phyloP scores from a whole-genome alignment of 306 rosid genomes.

The Vigna reflexopilosa region DNA sequence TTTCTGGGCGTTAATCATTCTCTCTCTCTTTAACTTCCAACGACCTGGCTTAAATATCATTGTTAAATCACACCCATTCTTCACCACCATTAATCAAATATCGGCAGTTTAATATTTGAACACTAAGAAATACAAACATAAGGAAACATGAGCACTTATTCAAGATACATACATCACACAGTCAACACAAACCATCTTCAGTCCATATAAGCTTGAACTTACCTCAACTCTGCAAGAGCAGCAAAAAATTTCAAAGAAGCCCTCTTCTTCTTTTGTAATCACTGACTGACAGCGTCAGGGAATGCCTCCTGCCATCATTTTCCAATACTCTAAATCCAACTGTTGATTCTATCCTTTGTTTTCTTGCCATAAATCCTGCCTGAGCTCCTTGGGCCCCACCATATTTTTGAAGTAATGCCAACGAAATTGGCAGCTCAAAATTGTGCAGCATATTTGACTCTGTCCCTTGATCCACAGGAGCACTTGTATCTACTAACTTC shows the following conservation, averaged over 20 bases:
- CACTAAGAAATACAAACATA: neutral
- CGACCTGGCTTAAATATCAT: neutral
- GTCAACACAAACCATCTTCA: conserved; percentile 28
- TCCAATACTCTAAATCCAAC: conserved; percentile 79
- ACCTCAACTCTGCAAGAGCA: conserved; percentile 39
- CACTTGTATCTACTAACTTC: conserved; percentile 77
- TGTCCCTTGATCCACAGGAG: conserved; percentile 91
- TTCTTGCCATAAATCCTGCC: conserved; percentile 82
- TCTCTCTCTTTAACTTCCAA: conserved; percentile 19
- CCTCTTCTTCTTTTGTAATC: conserved; percentile 92
- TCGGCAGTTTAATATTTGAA: neutral
- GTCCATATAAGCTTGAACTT: conserved; percentile 24
- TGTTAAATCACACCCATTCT: conserved; percentile 1
- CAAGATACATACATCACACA: conserved; percentile 32
- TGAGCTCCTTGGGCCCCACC: conserved; percentile 89
- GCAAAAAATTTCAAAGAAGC: conserved; percentile 66
- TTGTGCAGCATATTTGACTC: conserved; percentile 70
- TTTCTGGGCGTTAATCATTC: neutral
- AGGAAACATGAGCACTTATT: conserved; percentile 28
- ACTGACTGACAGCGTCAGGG: conserved; percentile 75
- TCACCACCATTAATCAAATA: conserved; percentile 26
- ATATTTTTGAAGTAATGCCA: conserved; percentile 76
- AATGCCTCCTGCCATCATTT: conserved; percentile 87
- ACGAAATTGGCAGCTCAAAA: conserved; percentile 87
- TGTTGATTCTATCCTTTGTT: conserved; percentile 79